Conservation (phyloP, 345 rosid species). For the Gossypium raimondii region DNA sequence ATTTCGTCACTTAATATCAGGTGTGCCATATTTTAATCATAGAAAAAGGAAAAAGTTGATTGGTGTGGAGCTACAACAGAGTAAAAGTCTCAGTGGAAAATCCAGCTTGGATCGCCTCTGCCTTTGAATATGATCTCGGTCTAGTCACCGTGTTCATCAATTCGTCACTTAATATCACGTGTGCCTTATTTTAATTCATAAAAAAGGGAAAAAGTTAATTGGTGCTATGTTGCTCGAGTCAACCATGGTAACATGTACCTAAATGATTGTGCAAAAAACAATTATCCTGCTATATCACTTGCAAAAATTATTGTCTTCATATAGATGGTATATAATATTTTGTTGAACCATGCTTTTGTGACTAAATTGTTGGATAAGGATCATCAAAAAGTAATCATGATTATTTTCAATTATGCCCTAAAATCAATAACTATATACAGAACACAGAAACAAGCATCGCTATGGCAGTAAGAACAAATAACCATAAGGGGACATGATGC, state of each 20-base stretch:
- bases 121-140: not conserved
- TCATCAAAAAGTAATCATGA: too few relatives aligned
- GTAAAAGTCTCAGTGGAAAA: conserved; percentile 21
- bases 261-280: too few relatives aligned
- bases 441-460: too few relatives aligned
- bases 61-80: conserved; percentile 27
- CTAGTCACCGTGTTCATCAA: not conserved
- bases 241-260: not conserved
- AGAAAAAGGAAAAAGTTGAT: not conserved
- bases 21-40: not conserved
- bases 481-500: too few relatives aligned
- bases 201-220: not conserved
- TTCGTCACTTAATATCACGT: not conserved
- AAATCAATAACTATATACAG: too few relatives aligned
- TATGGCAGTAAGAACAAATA: too few relatives aligned
- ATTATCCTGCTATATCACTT: not conserved
- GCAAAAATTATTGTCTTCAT: not conserved
- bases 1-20: not conserved
- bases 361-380: too few relatives aligned
- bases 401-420: too few relatives aligned
- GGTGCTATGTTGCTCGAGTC: not conserved
- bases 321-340: too few relatives aligned
- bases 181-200: not conserved
- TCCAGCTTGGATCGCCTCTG: conserved; percentile 31
- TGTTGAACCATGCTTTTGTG: too few relatives aligned